Percentiles rank a stretch among this genome's conserved stretches.
Evolutionary conservation across 2,329 filamentous ascomycete genomes (phyloP).

Genomic region (Pseudogymnoascus sp.): DNA sequence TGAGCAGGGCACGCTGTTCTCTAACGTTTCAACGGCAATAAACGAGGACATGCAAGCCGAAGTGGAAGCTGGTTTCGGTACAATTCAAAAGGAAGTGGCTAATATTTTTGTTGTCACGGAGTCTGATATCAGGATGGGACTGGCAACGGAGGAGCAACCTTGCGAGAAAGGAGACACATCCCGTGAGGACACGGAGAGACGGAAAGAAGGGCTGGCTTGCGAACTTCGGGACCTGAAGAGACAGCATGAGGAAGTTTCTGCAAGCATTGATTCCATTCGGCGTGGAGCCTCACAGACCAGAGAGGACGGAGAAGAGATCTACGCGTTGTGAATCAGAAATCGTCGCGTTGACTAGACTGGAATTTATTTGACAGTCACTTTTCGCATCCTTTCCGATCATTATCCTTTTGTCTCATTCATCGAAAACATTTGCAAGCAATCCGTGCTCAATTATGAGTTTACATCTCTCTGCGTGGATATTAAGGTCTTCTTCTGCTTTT

Average conservation of each 20-base stretch:
- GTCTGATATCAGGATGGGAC: conserved; percentile 12
- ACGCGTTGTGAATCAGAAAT: neutral
- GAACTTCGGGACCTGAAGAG: neutral
- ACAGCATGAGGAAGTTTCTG: neutral
- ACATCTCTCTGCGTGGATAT: neutral
- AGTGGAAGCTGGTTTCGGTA: conserved; percentile 6
- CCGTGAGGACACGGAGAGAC: neutral
- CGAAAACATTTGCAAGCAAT: neutral
- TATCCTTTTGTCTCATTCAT: neutral
- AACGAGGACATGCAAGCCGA: conserved; percentile 9
- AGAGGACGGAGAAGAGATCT: neutral
- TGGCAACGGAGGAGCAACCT: neutral
- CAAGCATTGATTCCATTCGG: neutral
- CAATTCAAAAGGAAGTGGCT: neutral
- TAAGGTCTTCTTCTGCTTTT: neutral
- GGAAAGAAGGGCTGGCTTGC: neutral
- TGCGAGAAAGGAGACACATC: neutral
- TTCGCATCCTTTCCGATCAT: neutral
- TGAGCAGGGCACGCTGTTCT: conserved; percentile 15
- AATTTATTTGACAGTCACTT: neutral
- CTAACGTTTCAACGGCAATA: conserved; percentile 14
- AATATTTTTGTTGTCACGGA: conserved; percentile 5
- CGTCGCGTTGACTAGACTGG: neutral
- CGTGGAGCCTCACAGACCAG: neutral
- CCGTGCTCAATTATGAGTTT: neutral